Evolutionary conservation across 2,329 filamentous ascomycete genomes (phyloP).

Genomic region (Exophiala lecanii-corni): DNA sequence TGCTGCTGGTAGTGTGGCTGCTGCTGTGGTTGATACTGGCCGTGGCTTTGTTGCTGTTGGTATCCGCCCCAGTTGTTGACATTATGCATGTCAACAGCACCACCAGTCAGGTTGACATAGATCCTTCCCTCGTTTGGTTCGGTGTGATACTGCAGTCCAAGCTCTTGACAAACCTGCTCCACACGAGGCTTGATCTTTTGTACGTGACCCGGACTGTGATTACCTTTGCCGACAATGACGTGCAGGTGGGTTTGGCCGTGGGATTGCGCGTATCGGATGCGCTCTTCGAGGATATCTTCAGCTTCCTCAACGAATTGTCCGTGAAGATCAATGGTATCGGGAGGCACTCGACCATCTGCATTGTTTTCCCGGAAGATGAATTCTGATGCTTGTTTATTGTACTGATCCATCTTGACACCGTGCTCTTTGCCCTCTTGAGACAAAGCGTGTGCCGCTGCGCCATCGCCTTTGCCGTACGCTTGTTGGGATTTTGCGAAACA

Average conservation of each 20-base stretch:
- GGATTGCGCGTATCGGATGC: conserved; percentile 71
- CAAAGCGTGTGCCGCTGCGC: conserved; percentile 74
- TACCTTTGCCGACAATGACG: conserved; percentile 94
- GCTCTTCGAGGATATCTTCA: conserved; percentile 79
- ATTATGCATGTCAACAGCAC: conserved; percentile 46
- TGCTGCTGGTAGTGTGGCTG: conserved; percentile 32
- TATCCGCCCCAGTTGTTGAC: conserved; percentile 24
- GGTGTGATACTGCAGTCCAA: conserved; percentile 76
- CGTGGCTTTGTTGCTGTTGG: conserved; percentile 38
- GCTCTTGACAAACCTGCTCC: conserved; percentile 76
- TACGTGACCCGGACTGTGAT: conserved; percentile 74
- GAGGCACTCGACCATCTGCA: conserved; percentile 64
- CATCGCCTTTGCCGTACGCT: conserved; percentile 80
- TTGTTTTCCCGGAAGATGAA: conserved; percentile 97
- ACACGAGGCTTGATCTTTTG: conserved; percentile 96
- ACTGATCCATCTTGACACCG: conserved; percentile 76
- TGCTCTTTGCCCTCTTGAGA: conserved; percentile 82
- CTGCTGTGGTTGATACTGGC: conserved; percentile 36
- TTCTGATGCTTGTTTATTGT: conserved; percentile 86
- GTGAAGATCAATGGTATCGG: conserved; percentile 88
- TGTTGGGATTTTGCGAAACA: conserved; percentile 76
- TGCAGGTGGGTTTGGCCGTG: conserved; percentile 78
- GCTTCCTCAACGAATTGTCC: conserved; percentile 94
- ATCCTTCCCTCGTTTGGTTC: conserved; percentile 89
- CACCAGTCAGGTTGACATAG: conserved; percentile 79